These are phyloP conservation scores for Ormosia emarginata DNA, from an alignment of 306 rosid species.

Conservation along the genomic window DNA sequence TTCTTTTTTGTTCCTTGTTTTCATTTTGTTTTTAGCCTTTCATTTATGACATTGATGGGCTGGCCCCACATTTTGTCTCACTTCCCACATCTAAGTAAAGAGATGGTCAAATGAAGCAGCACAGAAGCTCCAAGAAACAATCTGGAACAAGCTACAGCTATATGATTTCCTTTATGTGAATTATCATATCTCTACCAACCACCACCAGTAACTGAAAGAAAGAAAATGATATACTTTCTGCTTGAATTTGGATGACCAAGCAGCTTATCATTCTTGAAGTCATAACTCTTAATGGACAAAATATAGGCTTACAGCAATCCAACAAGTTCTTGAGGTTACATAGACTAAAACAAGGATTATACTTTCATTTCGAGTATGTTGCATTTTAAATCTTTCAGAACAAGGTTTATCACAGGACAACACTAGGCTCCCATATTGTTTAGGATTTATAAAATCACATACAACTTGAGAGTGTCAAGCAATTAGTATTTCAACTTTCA, in stretches of 20 bases:
- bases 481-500: background rate
- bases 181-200: background rate
- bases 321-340: background rate
- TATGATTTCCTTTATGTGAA: background rate
- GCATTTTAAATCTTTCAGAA: background rate
- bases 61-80: background rate
- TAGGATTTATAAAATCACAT: background rate
- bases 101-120: background rate
- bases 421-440: background rate
- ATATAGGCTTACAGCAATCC: background rate
- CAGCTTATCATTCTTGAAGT: background rate
- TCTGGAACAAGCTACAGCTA: background rate
- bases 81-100: background rate
- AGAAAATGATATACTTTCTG: background rate
- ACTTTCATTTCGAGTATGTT: background rate
- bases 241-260: background rate
- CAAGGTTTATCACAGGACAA: background rate
- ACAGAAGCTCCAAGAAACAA: background rate
- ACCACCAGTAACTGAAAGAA: background rate
- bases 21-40: background rate
- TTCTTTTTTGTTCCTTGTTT: background rate
- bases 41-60: background rate
- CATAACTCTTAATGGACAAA: background rate
- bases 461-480: background rate
- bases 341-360: background rate